Evolutionary conservation across 1,139 yeast genomes (phyloP).

Genomic region (Saccharomyces hybrid): DNA sequence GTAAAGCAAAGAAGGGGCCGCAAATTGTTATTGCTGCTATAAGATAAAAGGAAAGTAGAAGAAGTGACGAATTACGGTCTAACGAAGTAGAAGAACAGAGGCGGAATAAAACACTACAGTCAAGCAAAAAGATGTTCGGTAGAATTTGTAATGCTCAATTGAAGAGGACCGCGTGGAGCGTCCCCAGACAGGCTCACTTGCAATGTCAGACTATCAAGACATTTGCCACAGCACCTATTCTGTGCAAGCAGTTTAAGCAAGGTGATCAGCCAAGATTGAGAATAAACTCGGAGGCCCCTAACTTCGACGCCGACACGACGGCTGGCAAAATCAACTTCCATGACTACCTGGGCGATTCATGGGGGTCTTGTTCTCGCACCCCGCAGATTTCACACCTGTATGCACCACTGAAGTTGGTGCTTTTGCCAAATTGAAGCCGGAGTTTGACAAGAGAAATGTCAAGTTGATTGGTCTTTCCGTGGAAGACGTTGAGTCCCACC

Average conservation of each 20-base stretch:
- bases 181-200: neutral
- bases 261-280: conserved; percentile 65
- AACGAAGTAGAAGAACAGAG: no score
- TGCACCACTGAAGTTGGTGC: conserved; percentile 95
- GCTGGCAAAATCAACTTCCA: conserved; percentile 74
- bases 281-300: conserved; percentile 66
- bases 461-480: conserved; percentile 83
- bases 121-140: neutral
- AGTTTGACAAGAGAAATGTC: conserved; percentile 69
- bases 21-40: no score
- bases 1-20: neutral
- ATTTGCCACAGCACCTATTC: conserved; percentile 19
- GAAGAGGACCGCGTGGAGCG: neutral
- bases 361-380: conserved; percentile 87
- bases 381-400: conserved; percentile 91
- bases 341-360: conserved; percentile 68
- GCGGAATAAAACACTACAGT: neutral
- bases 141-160: neutral
- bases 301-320: conserved; percentile 72
- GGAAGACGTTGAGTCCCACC: conserved; percentile 68
- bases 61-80: neutral
- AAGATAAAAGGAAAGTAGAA: neutral
- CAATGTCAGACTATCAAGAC: conserved; percentile 11
- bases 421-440: conserved; percentile 75
- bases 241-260: conserved; percentile 42